Percentiles rank a stretch among this genome's conserved stretches.
phyloP scores from a whole-genome alignment of 257 asterid species.

The Ilex asprella region DNA sequence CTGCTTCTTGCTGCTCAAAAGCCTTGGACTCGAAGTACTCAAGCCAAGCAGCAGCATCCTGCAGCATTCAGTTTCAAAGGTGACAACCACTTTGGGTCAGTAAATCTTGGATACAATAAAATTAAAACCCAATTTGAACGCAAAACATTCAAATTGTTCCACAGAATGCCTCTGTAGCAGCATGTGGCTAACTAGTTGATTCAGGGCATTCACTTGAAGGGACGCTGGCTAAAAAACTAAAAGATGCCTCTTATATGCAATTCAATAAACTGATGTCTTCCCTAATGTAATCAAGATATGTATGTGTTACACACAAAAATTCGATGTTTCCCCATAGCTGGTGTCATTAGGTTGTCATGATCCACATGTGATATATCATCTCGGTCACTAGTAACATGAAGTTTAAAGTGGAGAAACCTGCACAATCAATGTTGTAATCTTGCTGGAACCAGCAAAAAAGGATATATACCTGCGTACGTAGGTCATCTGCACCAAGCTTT shows the following conservation, averaged over 20 bases:
- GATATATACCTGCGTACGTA: conserved; percentile 75
- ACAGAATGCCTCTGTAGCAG: conserved; percentile 3
- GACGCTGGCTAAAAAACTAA: conserved; percentile 4
- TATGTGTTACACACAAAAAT: too few species aligned
- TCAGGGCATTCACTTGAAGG: conserved; percentile 1
- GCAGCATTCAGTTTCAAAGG: conserved; percentile 18
- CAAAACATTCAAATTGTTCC: not conserved
- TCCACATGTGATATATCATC: too few species aligned
- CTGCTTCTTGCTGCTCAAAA: conserved; percentile 94
- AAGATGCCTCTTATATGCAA: not conserved
- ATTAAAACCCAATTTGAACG: not conserved
- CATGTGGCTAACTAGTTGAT: not conserved
- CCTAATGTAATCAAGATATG: too few species aligned
- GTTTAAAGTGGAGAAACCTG: too few species aligned
- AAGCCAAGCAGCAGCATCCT: conserved; percentile 99
- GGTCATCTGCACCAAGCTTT: conserved; percentile 90
- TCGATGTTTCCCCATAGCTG: not conserved
- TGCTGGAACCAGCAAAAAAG: conserved; percentile 11
- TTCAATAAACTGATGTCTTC: not conserved
- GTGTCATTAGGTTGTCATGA: too few species aligned
- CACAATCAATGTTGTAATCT: not conserved
- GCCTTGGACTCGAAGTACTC: conserved; percentile 95
- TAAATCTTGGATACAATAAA: conserved; percentile 8
- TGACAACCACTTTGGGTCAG: conserved; percentile 4
- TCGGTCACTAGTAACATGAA: too few species aligned